Evolutionary conservation across 352 stramenopile genomes (phyloP), one percentile per base, ranked within the genome.

Genomic region (Phytopythium helicoides): DNA sequence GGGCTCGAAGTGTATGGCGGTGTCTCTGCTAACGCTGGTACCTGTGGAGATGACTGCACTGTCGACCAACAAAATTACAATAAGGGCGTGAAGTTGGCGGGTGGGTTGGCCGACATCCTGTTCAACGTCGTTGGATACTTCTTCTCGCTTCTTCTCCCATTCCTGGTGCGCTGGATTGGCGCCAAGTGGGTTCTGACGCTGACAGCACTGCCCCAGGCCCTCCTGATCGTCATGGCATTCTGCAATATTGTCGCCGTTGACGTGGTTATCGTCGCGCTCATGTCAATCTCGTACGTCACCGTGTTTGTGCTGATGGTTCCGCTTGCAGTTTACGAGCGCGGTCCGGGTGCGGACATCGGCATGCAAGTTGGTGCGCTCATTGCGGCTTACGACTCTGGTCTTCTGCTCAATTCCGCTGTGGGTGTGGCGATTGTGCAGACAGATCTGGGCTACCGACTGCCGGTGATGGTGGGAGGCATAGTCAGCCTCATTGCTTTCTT

Each of bases 361-460:
- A 64, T 81, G 48, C 76, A 68, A 47, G 61, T 73, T 0, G 71
- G 71, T 4, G 67, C 71, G 2, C 48, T 78, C 22, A 78, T 76
- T 58, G 76, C 67, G 25, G 61, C 71, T 40, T 66, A 69, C 31
- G 75, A 65, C 52, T 37, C 71, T 2, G 68, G 68, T 6, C 71
- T 78, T 37, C 36, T 81, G 31, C 54, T 78, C 48, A 81, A 81
- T 54, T 81, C 68, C 37, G 44, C 61, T 12, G 33, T 71, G 15
- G 64, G 64, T 2, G 52, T 64, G 1, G 60, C 48, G 22, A 35
- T 81, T 2, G 67, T 76, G 23, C 60, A 66, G 18, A 73, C 71
- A 1, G 52, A 58, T 18, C 48, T 78, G 38, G 67, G 67, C 16
- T 77, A 73, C 61, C 51, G 44, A 12, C 51, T 78, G 8, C 71